Base-by-base conservation (phyloP, 2,329 filamentous ascomycete species). In the Clarireedia monteithiana region DNA sequence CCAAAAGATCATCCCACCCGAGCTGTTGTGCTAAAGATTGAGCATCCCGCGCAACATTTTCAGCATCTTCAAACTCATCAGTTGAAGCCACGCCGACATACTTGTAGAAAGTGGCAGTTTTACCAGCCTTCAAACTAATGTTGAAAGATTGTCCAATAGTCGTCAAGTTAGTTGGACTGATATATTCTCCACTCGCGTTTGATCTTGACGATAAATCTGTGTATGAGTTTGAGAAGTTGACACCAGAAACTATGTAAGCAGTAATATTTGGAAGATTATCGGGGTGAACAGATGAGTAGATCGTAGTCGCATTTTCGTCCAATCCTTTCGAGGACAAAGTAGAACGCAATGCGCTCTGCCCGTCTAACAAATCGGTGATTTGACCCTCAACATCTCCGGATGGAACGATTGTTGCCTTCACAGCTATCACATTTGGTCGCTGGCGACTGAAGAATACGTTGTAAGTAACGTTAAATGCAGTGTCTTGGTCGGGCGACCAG, bases 71-170 rank as follows among this genome's bases (percentile, higher is more conserved):
- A 64, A 88, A 89, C 0, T 83, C 85, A 68, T 89, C 86, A 0
- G 78, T 79, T 1, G 85, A 87, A 4, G 86, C 85, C 49, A 76
- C 78, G 27, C 86, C 86, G 15, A 89, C 76, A 61, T 78, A 89
- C 64, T 90, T 90, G 48, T 76, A 79, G 47, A 89, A 69, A 1
- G 74, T 79, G 3, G 80, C 74, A 0, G 76, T 75, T 60, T 79
- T 65, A 1, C 80, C 79, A 2, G 77, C 76, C 30, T 70, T 71
- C 6, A 88, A 72, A 1, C 69, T 71, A 27, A 86, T 74, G 9
- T 73, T 68, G 45, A 82, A 76, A 6, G 79, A 75, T 62, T 88
- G 83, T 1, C 82, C 83, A 60, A 88, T 82, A 0, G 84, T 85
- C 0, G 84, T 86, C 10, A 74, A 73, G 60, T 88, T 86, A 3